Evolutionary conservation across 441 rosid genomes (phyloP).

Genomic region (Gossypium trilobum): DNA sequence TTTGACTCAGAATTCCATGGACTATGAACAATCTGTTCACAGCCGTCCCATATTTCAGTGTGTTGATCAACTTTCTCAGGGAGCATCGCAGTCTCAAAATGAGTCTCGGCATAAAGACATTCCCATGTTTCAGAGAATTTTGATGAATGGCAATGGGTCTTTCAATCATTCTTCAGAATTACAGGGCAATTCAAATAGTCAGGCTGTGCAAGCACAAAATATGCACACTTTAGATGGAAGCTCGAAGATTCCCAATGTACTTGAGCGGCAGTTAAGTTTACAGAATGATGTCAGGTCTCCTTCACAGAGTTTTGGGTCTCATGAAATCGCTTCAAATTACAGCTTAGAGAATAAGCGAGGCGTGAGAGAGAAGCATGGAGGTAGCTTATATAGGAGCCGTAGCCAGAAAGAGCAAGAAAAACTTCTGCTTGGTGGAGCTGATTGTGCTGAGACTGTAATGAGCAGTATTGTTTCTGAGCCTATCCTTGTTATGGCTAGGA

Average conservation of each 20-base stretch:
- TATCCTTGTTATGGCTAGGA: slow-evolving; percentile 63
- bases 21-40: slow-evolving; percentile 85
- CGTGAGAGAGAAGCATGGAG: slow-evolving; percentile 43
- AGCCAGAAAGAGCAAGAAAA: slow-evolving; percentile 53
- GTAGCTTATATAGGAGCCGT: slow-evolving; percentile 30
- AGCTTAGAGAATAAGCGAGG: slow-evolving; percentile 56
- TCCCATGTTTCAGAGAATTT: slow-evolving; percentile 48
- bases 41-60: slow-evolving; percentile 91
- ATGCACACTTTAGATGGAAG: slow-evolving; percentile 37
- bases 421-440: slow-evolving; percentile 51
- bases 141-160: slow-evolving; percentile 62
- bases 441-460: slow-evolving; percentile 54
- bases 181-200: slow-evolving; percentile 41
- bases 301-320: slow-evolving; percentile 55
- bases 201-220: slow-evolving; percentile 36
- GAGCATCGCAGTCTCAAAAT: slow-evolving; percentile 53
- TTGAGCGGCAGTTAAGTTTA: slow-evolving; percentile 65
- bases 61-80: slow-evolving; percentile 37
- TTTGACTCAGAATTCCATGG: slow-evolving; percentile 71
- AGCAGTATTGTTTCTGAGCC: slow-evolving; percentile 68
- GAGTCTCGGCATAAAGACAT: slow-evolving; percentile 62
- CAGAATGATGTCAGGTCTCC: slow-evolving; percentile 58
- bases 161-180: slow-evolving; percentile 38
- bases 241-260: slow-evolving; percentile 47
- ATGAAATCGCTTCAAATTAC: slow-evolving; percentile 46